phyloP scores from a whole-genome alignment of 2,329 filamentous ascomycete species.

The Fusarium coicis region DNA sequence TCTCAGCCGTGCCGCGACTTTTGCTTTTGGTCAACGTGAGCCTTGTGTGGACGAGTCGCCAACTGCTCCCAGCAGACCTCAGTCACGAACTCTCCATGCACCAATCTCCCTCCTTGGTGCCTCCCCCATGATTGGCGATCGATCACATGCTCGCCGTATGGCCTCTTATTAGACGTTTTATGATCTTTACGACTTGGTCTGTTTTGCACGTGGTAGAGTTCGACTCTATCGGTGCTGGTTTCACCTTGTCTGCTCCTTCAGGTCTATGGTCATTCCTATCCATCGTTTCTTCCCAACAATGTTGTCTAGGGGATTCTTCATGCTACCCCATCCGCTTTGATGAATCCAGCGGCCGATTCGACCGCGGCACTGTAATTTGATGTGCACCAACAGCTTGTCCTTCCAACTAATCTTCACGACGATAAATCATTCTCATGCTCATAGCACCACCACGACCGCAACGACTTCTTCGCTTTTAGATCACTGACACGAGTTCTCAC shows the following conservation, averaged over 20 bases:
- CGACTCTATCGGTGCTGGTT: conserved; percentile 43
- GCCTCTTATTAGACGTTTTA: conserved; percentile 66
- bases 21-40: conserved; percentile 86
- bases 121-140: conserved; percentile 59
- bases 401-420: conserved; percentile 29
- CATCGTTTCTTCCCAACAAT: conserved; percentile 21
- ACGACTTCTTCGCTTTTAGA: conserved; percentile 45
- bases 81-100: conserved; percentile 50
- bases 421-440: conserved; percentile 41
- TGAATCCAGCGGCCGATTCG: conserved; percentile 18
- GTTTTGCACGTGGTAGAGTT: conserved; percentile 42
- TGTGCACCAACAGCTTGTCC: conserved; percentile 10
- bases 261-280: conserved; percentile 35
- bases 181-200: conserved; percentile 38
- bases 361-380: conserved; percentile 22
- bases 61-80: conserved; percentile 61
- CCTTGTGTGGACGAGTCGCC: conserved; percentile 68
- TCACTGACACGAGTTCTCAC: conserved; percentile 39
- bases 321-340: conserved; percentile 6
- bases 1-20: conserved; percentile 88
- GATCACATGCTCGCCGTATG: conserved; percentile 68
- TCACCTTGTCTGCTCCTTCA: conserved; percentile 38
- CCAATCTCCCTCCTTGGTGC: conserved; percentile 58
- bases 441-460: conserved; percentile 44
- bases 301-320: conserved; percentile 27